A percentile compares a stretch with the other conserved stretches of the same genome.
Conservation (phyloP, 140 eudicot species). For the Flaveria floridana region DNA sequence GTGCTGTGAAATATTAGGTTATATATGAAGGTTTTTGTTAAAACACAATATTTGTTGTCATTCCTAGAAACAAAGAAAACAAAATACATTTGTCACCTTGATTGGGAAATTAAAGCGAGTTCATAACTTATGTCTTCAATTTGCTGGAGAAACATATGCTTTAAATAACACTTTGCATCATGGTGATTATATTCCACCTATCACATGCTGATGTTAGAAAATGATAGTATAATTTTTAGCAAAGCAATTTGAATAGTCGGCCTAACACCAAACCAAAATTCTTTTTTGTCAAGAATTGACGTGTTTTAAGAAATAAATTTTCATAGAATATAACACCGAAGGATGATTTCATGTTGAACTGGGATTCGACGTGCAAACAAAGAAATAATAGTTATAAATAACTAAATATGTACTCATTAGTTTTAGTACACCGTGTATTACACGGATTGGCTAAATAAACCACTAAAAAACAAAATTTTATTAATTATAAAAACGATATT, state of each 20-base stretch:
- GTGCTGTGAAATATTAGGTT: no score
- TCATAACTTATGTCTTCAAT: neutral
- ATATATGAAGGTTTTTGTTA: no score
- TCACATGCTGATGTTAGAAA: conserved; percentile 7
- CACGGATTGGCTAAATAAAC: no score
- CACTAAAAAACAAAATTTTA: no score
- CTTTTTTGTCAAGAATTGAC: conserved; percentile 11
- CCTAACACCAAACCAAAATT: conserved; percentile 26
- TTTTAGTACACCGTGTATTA: no score
- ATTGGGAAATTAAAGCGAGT: neutral
- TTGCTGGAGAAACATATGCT: neutral
- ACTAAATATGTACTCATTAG: no score
- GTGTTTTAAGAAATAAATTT: neutral
- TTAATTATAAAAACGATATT: no score
- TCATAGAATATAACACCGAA: conserved; percentile 16
- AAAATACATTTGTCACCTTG: no score
- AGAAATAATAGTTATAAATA: no score
- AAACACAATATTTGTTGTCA: no score
- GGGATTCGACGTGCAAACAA: conserved; percentile 5
- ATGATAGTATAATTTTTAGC: neutral
- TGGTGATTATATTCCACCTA: neutral
- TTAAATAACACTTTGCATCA: neutral
- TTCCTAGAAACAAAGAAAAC: no score
- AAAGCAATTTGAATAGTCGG: conserved; percentile 26
- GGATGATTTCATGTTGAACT: conserved; percentile 12